A percentile compares a stretch with the other conserved stretches of the same genome.
Evolutionary conservation across 2,329 filamentous ascomycete genomes (phyloP).

Genomic region (Thyridium curvatum): DNA sequence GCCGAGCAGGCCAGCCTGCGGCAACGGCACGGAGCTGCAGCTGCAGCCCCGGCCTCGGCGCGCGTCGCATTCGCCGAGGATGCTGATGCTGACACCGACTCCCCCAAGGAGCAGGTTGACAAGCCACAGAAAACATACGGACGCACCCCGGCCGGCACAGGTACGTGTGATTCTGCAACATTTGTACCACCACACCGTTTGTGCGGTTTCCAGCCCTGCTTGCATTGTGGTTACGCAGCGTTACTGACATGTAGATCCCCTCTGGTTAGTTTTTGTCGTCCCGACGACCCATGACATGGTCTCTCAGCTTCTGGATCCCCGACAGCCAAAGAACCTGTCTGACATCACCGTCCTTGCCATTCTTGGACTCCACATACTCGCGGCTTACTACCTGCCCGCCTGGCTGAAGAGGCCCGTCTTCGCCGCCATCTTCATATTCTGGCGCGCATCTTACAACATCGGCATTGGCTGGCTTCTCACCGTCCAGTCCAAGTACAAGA

Average conservation of each 20-base stretch:
- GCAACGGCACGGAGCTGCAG: conserved; percentile 17
- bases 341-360: conserved; percentile 76
- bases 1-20: conserved; percentile 10
- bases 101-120: conserved; percentile 3
- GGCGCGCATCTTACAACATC: conserved; percentile 86
- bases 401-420: conserved; percentile 69
- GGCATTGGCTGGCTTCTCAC: conserved; percentile 88
- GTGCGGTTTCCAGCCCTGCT: not conserved
- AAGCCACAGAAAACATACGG: conserved; percentile 73
- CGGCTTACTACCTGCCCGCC: conserved; percentile 67
- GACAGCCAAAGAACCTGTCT: conserved; percentile 90
- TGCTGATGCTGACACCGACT: not conserved
- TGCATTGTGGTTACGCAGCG: not conserved
- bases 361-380: conserved; percentile 66
- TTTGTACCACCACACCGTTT: no score
- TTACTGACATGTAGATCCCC: conserved; percentile 1
- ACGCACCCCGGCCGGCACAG: conserved; percentile 81
- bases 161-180: no score
- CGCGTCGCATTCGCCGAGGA: conserved; percentile 3
- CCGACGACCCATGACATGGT: conserved; percentile 99
- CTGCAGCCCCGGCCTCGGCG: conserved; percentile 2
- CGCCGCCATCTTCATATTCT: conserved; percentile 81
- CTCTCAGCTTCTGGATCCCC: conserved; percentile 89
- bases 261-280: conserved; percentile 75
- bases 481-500: conserved; percentile 83